These are phyloP conservation scores for Carex littledalei DNA, from an alignment of 176 grass and related monocot genomes.

Conservation along the genomic window DNA sequence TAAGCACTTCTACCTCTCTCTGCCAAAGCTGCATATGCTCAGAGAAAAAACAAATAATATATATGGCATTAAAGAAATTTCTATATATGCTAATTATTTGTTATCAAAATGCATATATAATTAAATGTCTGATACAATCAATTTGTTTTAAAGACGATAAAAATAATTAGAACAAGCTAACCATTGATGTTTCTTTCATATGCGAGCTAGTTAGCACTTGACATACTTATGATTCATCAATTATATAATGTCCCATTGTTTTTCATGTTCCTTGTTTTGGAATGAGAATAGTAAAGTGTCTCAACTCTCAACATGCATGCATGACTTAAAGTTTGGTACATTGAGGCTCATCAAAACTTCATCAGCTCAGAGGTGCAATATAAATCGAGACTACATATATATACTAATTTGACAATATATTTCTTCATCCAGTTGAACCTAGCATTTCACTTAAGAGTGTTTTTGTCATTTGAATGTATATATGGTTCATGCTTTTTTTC, in stretches of 20 bases:
- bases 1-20: constrained; percentile 10
- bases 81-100: not conserved
- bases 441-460: no score
- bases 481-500: not conserved
- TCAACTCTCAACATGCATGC: not conserved
- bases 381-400: not conserved
- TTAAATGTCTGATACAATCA: not conserved
- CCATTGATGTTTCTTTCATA: no score
- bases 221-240: no score
- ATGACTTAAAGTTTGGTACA: not conserved
- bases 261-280: no score
- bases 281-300: not conserved
- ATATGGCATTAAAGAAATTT: not conserved
- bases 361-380: not conserved
- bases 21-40: constrained; percentile 14
- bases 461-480: not conserved
- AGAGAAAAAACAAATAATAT: not conserved
- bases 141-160: not conserved
- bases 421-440: no score
- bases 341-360: not conserved
- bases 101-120: not conserved
- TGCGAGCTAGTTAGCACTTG: no score
- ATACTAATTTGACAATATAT: no score
- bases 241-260: no score
- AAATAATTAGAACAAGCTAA: no score